Conservation (phyloP, 2,329 filamentous ascomycete genomes). For the Fusarium camptoceras region DNA sequence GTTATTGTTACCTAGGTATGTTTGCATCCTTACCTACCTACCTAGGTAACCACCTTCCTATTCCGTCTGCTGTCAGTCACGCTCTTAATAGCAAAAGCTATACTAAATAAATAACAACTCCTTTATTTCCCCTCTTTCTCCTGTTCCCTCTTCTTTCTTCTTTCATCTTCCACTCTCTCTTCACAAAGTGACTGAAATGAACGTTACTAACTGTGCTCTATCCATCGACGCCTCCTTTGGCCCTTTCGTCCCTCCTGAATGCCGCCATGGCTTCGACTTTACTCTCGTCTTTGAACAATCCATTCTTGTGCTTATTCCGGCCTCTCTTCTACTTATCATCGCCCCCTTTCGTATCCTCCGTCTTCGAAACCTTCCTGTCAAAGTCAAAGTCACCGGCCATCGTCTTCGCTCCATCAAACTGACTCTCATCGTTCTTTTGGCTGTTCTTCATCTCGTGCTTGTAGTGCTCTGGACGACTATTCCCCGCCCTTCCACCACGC, state of each 20-base stretch:
- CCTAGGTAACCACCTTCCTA: conserved; percentile 37
- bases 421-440: conserved; percentile 45
- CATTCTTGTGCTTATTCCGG: conserved; percentile 50
- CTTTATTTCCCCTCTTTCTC: neutral
- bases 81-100: neutral
- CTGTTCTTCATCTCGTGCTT: conserved; percentile 50
- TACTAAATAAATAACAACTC: conserved; percentile 8
- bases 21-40: neutral
- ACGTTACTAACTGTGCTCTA: conserved; percentile 36
- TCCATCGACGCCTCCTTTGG: conserved; percentile 46
- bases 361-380: conserved; percentile 43
- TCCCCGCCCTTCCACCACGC: conserved; percentile 17
- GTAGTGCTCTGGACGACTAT: conserved; percentile 50
- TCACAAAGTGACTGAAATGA: conserved; percentile 34
- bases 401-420: conserved; percentile 46
- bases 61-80: neutral
- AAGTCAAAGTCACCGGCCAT: conserved; percentile 44
- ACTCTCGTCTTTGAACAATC: conserved; percentile 60
- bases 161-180: neutral
- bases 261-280: conserved; percentile 61
- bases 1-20: neutral
- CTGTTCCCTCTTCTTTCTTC: neutral
- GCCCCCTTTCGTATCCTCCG: conserved; percentile 49
- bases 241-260: conserved; percentile 42
- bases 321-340: conserved; percentile 47